Evolutionary conservation across 495 filamentous ascomycete species (phyloP), one percentile per base, ranked within the genome.

Genomic region (Annulohypoxylon bovei): DNA sequence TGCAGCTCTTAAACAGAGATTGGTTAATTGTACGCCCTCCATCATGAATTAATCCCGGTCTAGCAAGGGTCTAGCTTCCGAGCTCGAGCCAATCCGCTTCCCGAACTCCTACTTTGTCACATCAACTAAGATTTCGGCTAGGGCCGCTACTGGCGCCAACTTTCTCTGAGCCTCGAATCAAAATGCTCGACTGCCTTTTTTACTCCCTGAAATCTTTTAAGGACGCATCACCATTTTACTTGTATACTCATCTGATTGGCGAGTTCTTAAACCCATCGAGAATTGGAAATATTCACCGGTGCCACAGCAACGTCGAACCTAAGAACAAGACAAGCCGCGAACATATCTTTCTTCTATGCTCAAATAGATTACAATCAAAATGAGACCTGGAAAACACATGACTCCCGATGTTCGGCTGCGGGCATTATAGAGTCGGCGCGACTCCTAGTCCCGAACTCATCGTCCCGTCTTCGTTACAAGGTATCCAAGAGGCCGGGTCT

Each of bases 1-100:
- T 75, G 73, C 75, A 73, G 73, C 66, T 68, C 55, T 57, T 63
- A 62, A 62, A 62, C 67, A 47, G 27, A 74, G 67, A 77, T 77
- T 77, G 75, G 75, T 47, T 73, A 53, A 53, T 52, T 40, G 49
- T 37, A 47, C 35, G 33, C 57, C 62, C 66, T 73, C 71, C 67
- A 68, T 70, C 70, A 77, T 64, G 63, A 70, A 67, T 67, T 68
- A 61, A 68, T 65, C 65, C 70, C 65, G 65, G 70, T 12, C 32
- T 27, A 47, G 35, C 75, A 67, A 62, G 68, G 70, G 62, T 60
- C 60, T 68, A 74, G 68, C 73, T 59, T 70, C 52, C 47, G 59
- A 69, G 73, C 73, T 71, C 35, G 49, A 66, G 70, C 75, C 75
- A 77, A 77, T 77, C 64, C 57, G 7, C 58, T 46, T 46, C 44